Conservation (phyloP, 2,329 filamentous ascomycete genomes). For the Dactylonectria estremocensis region DNA sequence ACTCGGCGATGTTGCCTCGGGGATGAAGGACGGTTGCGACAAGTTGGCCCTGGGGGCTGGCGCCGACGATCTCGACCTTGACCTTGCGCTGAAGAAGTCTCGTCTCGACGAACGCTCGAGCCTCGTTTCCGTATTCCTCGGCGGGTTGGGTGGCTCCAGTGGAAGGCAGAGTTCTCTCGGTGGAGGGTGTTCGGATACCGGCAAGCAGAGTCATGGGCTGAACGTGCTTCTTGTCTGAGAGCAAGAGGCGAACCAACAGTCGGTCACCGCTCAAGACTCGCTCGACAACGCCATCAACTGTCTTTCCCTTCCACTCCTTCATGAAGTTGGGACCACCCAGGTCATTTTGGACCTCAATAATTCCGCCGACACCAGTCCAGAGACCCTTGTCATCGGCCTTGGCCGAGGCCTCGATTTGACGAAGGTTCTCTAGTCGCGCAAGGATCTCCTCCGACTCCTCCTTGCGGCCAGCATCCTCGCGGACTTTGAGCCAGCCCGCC, state of each 20-base stretch:
- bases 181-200: constrained; percentile 90
- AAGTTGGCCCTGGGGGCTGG: constrained; percentile 92
- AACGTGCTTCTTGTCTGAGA: constrained; percentile 87
- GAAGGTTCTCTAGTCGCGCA: constrained; percentile 82
- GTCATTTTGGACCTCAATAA: constrained; percentile 86
- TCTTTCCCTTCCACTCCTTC: constrained; percentile 87
- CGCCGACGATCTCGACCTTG: constrained; percentile 85
- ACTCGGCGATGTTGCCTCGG: constrained; percentile 91
- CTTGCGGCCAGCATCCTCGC: constrained; percentile 93
- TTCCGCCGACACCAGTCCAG: constrained; percentile 77
- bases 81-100: constrained; percentile 90
- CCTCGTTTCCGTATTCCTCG: constrained; percentile 92
- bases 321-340: constrained; percentile 84
- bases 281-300: constrained; percentile 89
- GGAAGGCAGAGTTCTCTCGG: constrained; percentile 84
- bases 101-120: constrained; percentile 88
- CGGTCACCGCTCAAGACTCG: constrained; percentile 93
- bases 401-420: constrained; percentile 83
- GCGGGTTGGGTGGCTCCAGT: constrained; percentile 86
- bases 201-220: constrained; percentile 92
- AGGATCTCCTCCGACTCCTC: constrained; percentile 86
- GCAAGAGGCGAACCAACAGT: constrained; percentile 84
- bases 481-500: constrained; percentile 92
- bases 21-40: constrained; percentile 91
- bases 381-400: constrained; percentile 85